A percentile compares a stretch with the other conserved stretches of the same genome.
Conservation (phyloP, 805 yeast species). For the Nakazawaea wickerhamii region DNA sequence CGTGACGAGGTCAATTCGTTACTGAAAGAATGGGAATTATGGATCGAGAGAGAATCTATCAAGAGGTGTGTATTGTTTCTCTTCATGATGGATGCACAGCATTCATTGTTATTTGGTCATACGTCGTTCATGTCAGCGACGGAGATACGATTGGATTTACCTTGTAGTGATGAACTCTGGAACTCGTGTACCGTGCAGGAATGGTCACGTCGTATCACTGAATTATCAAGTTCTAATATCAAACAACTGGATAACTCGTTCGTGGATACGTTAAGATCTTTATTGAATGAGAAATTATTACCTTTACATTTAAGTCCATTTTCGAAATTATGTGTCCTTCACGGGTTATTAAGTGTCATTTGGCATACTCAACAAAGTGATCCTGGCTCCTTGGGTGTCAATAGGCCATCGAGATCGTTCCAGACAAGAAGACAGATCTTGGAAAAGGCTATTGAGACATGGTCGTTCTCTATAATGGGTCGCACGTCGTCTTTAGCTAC, state of each 20-base stretch:
- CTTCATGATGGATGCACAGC: constrained; percentile 26
- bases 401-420: constrained; percentile 7
- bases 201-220: constrained; percentile 1
- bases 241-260: constrained; percentile 15
- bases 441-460: constrained; percentile 21
- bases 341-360: constrained; percentile 21
- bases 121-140: constrained; percentile 18
- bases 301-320: constrained; percentile 18
- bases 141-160: constrained; percentile 21
- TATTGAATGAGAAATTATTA: constrained; percentile 18
- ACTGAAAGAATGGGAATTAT: constrained; percentile 17
- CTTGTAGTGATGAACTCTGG: constrained; percentile 21
- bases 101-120: constrained; percentile 21
- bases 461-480: constrained; percentile 21
- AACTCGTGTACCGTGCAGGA: constrained; percentile 8
- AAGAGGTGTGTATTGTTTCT: constrained; percentile 20
- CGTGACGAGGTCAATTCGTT: not conserved
- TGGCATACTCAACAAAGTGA: constrained; percentile 20
- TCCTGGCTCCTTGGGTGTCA: constrained; percentile 18
- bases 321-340: constrained; percentile 19
- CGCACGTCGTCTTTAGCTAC: constrained; percentile 17
- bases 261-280: constrained; percentile 17
- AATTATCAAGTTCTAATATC: constrained; percentile 13
- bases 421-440: constrained; percentile 17
- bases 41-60: constrained; percentile 22